Evolutionary conservation across 805 yeast species (phyloP).

Genomic region (Wickerhamiella siamensis): DNA sequence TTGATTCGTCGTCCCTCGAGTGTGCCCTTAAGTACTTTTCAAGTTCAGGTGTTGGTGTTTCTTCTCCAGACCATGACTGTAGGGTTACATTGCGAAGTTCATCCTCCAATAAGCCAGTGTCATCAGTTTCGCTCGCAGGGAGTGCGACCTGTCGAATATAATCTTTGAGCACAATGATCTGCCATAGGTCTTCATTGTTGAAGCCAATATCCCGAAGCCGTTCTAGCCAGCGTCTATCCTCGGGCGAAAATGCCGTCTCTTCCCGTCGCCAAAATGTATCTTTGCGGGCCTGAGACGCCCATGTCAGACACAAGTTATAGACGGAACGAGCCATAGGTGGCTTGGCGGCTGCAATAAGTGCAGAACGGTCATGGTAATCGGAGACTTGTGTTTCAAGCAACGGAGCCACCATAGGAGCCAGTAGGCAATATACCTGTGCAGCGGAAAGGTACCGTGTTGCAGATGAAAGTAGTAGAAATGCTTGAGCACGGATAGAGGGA

Average conservation of each 20-base stretch:
- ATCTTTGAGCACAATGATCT: conserved; percentile 53
- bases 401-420: conserved; percentile 67
- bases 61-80: background rate
- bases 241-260: conserved; percentile 15
- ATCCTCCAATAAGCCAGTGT: background rate
- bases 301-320: conserved; percentile 46
- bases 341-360: conserved; percentile 48
- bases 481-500: conserved; percentile 64
- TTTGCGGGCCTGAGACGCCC: conserved; percentile 55
- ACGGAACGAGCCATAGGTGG: conserved; percentile 53
- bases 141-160: conserved; percentile 35
- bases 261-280: conserved; percentile 66
- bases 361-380: conserved; percentile 47
- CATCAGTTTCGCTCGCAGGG: background rate
- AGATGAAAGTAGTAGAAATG: conserved; percentile 44
- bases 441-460: conserved; percentile 47
- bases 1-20: background rate
- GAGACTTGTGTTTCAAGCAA: conserved; percentile 65
- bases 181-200: conserved; percentile 65
- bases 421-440: conserved; percentile 72
- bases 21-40: background rate
- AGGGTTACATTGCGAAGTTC: background rate
- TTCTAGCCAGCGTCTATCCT: conserved; percentile 40
- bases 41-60: background rate
- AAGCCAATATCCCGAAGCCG: conserved; percentile 62